A percentile compares a stretch with the other conserved stretches of the same genome.
Conservation (phyloP, 2,329 filamentous ascomycete species). For the Aspergillus fructus region DNA sequence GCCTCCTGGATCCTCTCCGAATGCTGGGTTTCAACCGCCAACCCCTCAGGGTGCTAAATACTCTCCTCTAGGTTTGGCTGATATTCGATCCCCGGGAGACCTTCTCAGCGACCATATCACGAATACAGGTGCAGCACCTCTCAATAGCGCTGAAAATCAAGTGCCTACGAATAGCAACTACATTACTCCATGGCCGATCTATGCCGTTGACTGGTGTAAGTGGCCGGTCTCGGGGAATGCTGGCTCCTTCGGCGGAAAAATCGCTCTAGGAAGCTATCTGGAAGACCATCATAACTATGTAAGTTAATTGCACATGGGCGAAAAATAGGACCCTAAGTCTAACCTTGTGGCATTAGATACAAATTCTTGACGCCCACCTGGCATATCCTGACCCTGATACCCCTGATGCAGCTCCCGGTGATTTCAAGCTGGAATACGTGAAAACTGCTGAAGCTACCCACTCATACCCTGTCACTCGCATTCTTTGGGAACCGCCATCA, state of each 20-base stretch:
- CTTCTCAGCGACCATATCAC: slow-evolving; percentile 70
- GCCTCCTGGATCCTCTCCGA: slow-evolving; percentile 54
- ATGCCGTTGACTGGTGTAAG: slow-evolving; percentile 99
- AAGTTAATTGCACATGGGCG: slow-evolving; percentile 32
- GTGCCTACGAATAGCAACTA: slow-evolving; percentile 82
- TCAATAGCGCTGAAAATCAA: slow-evolving; percentile 63
- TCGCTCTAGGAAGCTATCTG: slow-evolving; percentile 92
- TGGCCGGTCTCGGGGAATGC: slow-evolving; percentile 73
- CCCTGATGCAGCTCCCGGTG: slow-evolving; percentile 67
- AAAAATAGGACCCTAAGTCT: not conserved
- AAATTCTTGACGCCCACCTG: slow-evolving; percentile 90
- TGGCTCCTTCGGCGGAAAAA: slow-evolving; percentile 73
- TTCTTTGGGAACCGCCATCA: slow-evolving; percentile 94
- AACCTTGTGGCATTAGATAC: slow-evolving; percentile 62
- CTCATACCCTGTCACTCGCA: slow-evolving; percentile 92
- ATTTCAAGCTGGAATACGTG: slow-evolving; percentile 71
- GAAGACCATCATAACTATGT: slow-evolving; percentile 99
- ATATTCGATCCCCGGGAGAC: slow-evolving; percentile 85
- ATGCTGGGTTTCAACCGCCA: slow-evolving; percentile 49
- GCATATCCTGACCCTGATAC: slow-evolving; percentile 68
- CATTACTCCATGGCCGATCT: slow-evolving; percentile 89
- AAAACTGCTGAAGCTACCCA: slow-evolving; percentile 96
- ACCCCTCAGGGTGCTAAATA: slow-evolving; percentile 66
- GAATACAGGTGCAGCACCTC: slow-evolving; percentile 57
- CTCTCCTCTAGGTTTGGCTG: slow-evolving; percentile 84